Evolutionary conservation across 305 asterid species (phyloP).

Genomic region (Fraxinus dipetala): DNA sequence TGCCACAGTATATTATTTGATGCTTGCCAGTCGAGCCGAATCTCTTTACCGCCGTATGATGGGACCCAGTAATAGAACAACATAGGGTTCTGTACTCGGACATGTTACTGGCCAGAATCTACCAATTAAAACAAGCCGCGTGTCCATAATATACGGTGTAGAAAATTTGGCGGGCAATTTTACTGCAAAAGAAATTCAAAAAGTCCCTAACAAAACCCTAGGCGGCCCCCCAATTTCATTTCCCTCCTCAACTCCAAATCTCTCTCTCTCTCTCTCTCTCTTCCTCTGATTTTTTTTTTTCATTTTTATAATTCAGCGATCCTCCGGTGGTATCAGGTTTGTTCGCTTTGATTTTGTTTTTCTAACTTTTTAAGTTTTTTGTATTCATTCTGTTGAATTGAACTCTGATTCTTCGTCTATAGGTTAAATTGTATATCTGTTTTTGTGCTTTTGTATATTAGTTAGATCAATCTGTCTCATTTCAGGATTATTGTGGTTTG

Average conservation of each 20-base stretch:
- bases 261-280: conserved; percentile 2
- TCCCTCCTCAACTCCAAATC: conserved; percentile 15
- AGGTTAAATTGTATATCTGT: neutral
- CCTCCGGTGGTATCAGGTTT: neutral
- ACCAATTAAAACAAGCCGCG: conserved; percentile 25
- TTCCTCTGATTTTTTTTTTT: conserved; percentile 12
- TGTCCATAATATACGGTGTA: conserved; percentile 4
- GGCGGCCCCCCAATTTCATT: conserved; percentile 27
- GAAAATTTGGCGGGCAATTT: conserved; percentile 68
- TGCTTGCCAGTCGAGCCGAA: neutral
- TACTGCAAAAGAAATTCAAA: conserved; percentile 41
- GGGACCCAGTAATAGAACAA: neutral
- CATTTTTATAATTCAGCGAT: neutral
- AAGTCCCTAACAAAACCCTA: conserved; percentile 44
- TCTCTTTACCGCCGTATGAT: conserved; percentile 21
- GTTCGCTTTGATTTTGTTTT: neutral
- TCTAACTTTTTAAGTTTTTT: neutral
- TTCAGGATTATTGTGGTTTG: neutral
- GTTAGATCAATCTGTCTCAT: neutral
- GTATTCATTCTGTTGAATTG: conserved; percentile 1
- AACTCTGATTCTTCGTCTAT: conserved; percentile 17
- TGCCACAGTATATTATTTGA: too few species aligned
- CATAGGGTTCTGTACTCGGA: conserved; percentile 38
- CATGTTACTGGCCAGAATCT: neutral
- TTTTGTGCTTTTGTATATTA: neutral